Base-by-base conservation (phyloP, 2,329 filamentous ascomycete genomes). In the Ambrosiella xylebori region DNA sequence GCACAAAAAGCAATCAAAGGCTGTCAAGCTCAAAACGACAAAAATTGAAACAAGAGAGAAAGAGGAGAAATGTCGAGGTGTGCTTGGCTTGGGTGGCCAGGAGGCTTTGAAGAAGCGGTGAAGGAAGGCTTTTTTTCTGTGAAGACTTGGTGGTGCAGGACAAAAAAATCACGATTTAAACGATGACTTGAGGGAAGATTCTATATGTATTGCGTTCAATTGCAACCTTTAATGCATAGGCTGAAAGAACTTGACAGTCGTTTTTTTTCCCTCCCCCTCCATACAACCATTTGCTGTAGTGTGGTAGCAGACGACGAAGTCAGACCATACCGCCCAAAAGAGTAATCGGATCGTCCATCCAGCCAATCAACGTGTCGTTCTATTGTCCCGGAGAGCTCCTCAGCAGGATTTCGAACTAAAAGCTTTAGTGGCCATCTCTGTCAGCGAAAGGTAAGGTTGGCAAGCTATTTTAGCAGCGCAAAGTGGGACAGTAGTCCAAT, bases 41-140 rank as follows among this genome's bases (percentile, higher is more conserved):
- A 52, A 37, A 39, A 49, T 13, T 19, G 47, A 58, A 49, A 45
- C 13, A 53, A 19, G 55, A 41, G 52, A 56, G 45, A 59, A 56
- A 59, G 57, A 59, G 47, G 47, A 47, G 57, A 58, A 57, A 59
- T 37, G 19, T 59, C 38, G 45, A 41, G 12, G 53, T 45, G 38
- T 51, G 6, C n/a, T 59, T 45, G 19, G 57, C 54, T 47, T 55
- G 53, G 57, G 54, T 36, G 41, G 11, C 53, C 45, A 45, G 53
- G 53, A 56, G 41, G 44, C 57, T 59, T 59, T 59, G 54, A 59
- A 59, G 44, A 59, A 59, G 57, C 57, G 57, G 57, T 59, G 57
- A 47, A 47, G 44, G 19, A 13, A 17, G 44, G 9, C 44, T 13
- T 47, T 47, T 47, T 47, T 47, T 8, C 44, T 17, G 40, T 41